Conservation (phyloP, 176 grass and related monocot species). For the Rhipidocladum racemiflorum region DNA sequence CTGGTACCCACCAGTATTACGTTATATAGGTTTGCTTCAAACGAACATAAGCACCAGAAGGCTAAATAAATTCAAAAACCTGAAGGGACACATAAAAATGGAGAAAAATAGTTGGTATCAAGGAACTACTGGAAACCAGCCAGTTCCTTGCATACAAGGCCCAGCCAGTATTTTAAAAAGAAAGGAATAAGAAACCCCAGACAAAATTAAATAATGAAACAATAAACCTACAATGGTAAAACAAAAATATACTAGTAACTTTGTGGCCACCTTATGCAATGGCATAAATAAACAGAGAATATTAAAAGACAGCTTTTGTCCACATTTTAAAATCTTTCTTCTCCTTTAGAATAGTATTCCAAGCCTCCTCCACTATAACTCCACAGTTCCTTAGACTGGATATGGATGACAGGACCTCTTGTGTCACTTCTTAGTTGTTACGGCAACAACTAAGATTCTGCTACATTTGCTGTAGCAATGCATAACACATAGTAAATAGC, state of each 20-base stretch:
- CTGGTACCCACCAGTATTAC: neutral
- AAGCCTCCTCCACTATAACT: neutral
- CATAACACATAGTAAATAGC: neutral
- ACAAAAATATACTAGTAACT: neutral
- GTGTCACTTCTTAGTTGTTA: neutral
- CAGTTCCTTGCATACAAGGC: neutral
- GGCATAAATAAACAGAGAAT: constrained; percentile 12
- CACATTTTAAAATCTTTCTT: neutral
- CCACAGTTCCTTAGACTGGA: neutral
- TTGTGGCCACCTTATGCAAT: neutral
- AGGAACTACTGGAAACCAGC: neutral
- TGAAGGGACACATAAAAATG: neutral
- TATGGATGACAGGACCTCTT: neutral
- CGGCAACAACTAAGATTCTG: neutral
- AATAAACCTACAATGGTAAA: neutral
- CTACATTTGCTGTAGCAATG: neutral
- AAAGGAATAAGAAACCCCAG: neutral
- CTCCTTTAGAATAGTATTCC: neutral
- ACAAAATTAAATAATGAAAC: neutral
- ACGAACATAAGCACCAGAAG: neutral
- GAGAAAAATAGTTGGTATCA: neutral
- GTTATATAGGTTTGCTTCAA: constrained; percentile 2
- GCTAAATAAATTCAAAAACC: neutral
- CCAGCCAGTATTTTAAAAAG: neutral
- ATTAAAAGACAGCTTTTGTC: neutral